Conservation (phyloP, 1,139 yeast genomes). For the Hemisphaericaspora xylofermentans region DNA sequence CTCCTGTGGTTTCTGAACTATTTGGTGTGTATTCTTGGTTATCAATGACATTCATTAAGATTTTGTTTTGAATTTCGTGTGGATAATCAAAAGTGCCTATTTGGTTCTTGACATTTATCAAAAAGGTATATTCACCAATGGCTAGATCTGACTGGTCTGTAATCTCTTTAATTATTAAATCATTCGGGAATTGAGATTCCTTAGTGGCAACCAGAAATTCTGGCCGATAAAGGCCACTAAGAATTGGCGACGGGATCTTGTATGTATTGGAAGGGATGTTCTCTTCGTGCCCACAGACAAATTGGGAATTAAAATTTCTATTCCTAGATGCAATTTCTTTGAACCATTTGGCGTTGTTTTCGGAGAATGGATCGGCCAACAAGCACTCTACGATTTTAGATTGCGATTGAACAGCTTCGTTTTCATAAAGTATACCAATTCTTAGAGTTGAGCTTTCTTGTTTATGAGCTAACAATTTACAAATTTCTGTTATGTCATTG, state of each 20-base stretch:
- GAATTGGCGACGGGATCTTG: constrained; percentile 36
- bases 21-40: constrained; percentile 39
- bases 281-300: constrained; percentile 16
- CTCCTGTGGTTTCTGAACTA: constrained; percentile 33
- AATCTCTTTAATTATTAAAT: constrained; percentile 33
- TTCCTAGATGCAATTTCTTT: constrained; percentile 23
- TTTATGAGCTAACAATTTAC: constrained; percentile 8
- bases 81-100: constrained; percentile 20
- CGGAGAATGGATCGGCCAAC: constrained; percentile 45
- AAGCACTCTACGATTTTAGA: constrained; percentile 36
- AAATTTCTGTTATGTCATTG: constrained; percentile 19
- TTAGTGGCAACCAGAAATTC: constrained; percentile 13
- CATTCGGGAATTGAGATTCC: constrained; percentile 16
- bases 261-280: constrained; percentile 10
- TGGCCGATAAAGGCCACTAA: constrained; percentile 30
- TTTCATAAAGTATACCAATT: constrained; percentile 34
- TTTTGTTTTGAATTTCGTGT: constrained; percentile 19
- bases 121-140: constrained; percentile 26
- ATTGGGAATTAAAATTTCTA: constrained; percentile 10
- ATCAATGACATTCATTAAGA: constrained; percentile 39
- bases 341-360: constrained; percentile 34
- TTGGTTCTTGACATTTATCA: constrained; percentile 30
- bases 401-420: constrained; percentile 17
- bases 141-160: constrained; percentile 15
- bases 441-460: constrained; percentile 16